Conservation (phyloP, 345 rosid species). For the Eucalyptus globulus region DNA sequence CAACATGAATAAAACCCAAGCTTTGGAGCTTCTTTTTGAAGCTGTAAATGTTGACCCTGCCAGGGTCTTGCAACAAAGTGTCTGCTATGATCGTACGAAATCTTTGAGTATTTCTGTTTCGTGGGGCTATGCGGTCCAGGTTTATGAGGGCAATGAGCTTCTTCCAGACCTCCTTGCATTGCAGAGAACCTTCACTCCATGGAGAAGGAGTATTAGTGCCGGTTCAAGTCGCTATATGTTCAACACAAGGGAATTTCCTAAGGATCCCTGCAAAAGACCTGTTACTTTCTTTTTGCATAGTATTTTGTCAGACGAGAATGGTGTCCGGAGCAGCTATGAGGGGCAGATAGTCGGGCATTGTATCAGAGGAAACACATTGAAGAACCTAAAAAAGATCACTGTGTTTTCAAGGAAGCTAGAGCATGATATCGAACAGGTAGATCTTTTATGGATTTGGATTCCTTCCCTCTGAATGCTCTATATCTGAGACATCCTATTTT, state of each 20-base stretch:
- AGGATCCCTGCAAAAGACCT: slow-evolving; percentile 61
- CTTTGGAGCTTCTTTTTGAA: slow-evolving; percentile 38
- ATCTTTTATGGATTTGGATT: background rate
- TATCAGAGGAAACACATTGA: slow-evolving; percentile 20
- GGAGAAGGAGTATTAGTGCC: slow-evolving; percentile 54
- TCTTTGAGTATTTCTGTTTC: slow-evolving; percentile 58
- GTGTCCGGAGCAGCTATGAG: slow-evolving; percentile 48
- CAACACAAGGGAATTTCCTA: slow-evolving; percentile 58
- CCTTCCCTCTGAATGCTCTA: background rate
- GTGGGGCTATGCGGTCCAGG: slow-evolving; percentile 89
- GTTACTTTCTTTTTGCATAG: slow-evolving; percentile 45
- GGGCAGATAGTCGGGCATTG: slow-evolving; percentile 37
- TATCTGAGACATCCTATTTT: background rate
- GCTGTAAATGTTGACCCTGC: slow-evolving; percentile 54
- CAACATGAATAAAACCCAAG: slow-evolving; percentile 31
- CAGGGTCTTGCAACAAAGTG: slow-evolving; percentile 78
- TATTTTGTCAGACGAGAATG: slow-evolving; percentile 27
- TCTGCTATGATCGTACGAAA: slow-evolving; percentile 57
- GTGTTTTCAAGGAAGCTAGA: slow-evolving; percentile 42
- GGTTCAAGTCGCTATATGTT: slow-evolving; percentile 47
- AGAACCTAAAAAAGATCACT: slow-evolving; percentile 24
- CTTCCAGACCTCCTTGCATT: slow-evolving; percentile 64
- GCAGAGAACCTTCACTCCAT: slow-evolving; percentile 61
- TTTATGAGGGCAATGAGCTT: slow-evolving; percentile 54
- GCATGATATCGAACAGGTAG: slow-evolving; percentile 51